Conservation (phyloP, 2,329 filamentous ascomycete genomes). For the Ceratocystis albifundus region DNA sequence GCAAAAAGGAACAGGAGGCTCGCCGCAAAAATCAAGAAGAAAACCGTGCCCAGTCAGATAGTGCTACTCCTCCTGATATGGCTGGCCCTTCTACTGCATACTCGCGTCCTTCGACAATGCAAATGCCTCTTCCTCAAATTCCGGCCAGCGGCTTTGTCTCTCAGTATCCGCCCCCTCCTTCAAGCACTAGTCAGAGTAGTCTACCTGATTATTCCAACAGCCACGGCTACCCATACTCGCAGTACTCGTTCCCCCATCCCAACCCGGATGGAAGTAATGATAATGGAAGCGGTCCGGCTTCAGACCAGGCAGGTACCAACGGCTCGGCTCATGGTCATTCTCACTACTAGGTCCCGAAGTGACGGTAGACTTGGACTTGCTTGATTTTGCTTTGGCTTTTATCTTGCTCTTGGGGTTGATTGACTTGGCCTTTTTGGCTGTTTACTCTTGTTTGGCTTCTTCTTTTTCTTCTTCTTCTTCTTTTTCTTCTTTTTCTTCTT, state of each 20-base stretch:
- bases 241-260: neutral
- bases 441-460: too few species aligned
- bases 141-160: neutral
- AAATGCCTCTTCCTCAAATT: conserved; percentile 18
- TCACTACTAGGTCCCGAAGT: neutral
- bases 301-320: conserved; percentile 42
- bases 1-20: conserved; percentile 97
- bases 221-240: conserved; percentile 47
- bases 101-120: conserved; percentile 6
- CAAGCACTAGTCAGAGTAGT: conserved; percentile 41
- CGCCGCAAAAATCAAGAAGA: conserved; percentile 51
- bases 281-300: neutral
- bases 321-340: conserved; percentile 48
- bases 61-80: conserved; percentile 9
- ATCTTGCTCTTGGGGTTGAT: neutral
- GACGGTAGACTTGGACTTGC: neutral
- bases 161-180: conserved; percentile 24
- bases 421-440: neutral
- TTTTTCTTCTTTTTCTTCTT: neutral
- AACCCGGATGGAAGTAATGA: neutral
- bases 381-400: neutral
- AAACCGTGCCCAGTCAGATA: neutral
- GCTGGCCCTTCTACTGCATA: neutral
- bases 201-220: conserved; percentile 41
- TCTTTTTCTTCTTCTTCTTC: too few species aligned